Base-by-base conservation (phyloP, 352 stramenopile genomes). In the Pythium coloratum region DNA sequence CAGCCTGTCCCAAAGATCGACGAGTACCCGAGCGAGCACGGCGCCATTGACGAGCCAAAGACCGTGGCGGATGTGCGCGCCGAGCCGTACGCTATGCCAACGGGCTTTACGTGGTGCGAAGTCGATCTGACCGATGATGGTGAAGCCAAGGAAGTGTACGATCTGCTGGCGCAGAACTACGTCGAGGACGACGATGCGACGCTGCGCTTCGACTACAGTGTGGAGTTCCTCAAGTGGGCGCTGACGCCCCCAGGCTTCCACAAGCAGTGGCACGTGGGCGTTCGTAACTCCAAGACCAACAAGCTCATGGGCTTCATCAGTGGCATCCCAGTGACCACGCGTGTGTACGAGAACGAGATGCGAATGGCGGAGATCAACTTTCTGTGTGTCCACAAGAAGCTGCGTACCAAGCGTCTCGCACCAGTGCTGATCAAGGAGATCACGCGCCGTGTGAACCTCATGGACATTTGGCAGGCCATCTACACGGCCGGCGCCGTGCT, bases 361-460 rank as follows among this genome's bases (percentile, higher is more conserved):
- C 18, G 54, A 1, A 88, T 93, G 76, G 96, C 96, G 2, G 96
- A 99, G 76, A 98, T 99, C 64, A 99, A 99, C 78, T 99, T 99
- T 76, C 81, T 99, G 10, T 99, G 98, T 75, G 96, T 99, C 10
- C 97, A 99, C 86, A 99, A 99, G 82, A 99, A 98, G 73, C 80
- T 99, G 14, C 81, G 95, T 20, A 79, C 82, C n/a, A 98, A 98
- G 82, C 90, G 97, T 6, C 73, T 99, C 12, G 97, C 97, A 12
- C 97, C 97, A 0, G 97, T 99, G 44, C 80, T 99, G 0, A 99
- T 99, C 78, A 99, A 99, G 83, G 98, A 99, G 77, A 97, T 99
- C 59, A 99, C 98, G n/a, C 82, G 98, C 20, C 79, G 96, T 30
- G 97, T 99, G 12, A 99, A 99, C 77, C 69, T 97, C n/a, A 87